phyloP scores from a whole-genome alignment of 495 filamentous ascomycete genomes.

The Stereocaulon alpinum region DNA sequence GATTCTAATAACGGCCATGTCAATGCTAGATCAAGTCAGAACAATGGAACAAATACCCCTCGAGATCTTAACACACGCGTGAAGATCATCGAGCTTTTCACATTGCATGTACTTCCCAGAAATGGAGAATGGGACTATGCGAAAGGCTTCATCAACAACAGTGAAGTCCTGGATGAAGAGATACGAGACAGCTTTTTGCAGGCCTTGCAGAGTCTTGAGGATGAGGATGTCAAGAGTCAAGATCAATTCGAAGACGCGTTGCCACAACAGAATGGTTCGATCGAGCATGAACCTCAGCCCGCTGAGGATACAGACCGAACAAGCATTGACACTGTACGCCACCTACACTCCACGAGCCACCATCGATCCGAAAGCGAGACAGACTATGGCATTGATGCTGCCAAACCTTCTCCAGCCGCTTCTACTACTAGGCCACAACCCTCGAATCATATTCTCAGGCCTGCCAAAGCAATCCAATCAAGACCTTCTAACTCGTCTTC shows the following conservation, averaged over 20 bases:
- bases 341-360: conserved; percentile 35
- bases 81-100: conserved; percentile 88
- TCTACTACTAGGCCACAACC: conserved; percentile 8
- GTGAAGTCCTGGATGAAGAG: conserved; percentile 82
- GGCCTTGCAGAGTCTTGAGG: conserved; percentile 46
- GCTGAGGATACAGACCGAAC: not conserved
- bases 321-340: conserved; percentile 22
- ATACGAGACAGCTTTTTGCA: conserved; percentile 75
- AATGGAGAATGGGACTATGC: conserved; percentile 96
- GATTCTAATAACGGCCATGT: conserved; percentile 20
- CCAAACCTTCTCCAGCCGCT: not conserved
- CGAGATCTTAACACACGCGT: conserved; percentile 65
- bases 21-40: conserved; percentile 27
- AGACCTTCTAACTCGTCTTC: conserved; percentile 19
- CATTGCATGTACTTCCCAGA: conserved; percentile 78
- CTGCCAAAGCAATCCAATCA: conserved; percentile 3
- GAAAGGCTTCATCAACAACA: conserved; percentile 73
- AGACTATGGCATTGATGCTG: conserved; percentile 45
- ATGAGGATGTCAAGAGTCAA: conserved; percentile 41
- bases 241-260: conserved; percentile 56
- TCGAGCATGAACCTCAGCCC: conserved; percentile 15
- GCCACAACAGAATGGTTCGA: conserved; percentile 46
- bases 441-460: not conserved
- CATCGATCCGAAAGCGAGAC: conserved; percentile 42
- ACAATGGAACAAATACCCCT: conserved; percentile 61